Evolutionary conservation across 768 basidiomycete genomes (phyloP), one percentile per base, ranked within the genome.

Genomic region (Naematelia aurantialba): DNA sequence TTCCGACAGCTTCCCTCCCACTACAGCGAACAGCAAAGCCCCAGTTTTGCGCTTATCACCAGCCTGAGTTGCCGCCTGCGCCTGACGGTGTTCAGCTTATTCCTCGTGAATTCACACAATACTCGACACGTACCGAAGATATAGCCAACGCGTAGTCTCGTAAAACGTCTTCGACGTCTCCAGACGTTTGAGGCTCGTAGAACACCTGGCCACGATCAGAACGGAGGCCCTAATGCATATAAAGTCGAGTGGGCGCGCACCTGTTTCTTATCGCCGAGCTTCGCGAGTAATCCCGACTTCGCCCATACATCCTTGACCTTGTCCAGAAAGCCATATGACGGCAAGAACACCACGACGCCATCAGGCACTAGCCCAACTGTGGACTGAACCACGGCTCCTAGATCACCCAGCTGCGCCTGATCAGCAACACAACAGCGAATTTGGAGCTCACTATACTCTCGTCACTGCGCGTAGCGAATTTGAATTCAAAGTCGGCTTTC

Each of bases 1-100:
- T 78, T 99, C 96, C 0, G 91, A 93, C n/a, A 99, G 82, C 73
- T 97, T 98, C 25, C 92, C 94, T 17, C 93, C 93, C 25, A 98
- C 87, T 10, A 98, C 96, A 1, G 96, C 94, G 56, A 98, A 87
- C 3, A 99, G 79, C 39, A 99, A 75, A 2, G 90, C 89, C 14
- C 91, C 91, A 0, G 76, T 68, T 62, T 76, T 65, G 1, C 58
- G 46, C 49, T 62, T 65, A 19, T 62, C 58, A 4, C 58, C 65
- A 30, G 29, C 45, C 10, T 21, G 24, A 4, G 50, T 26, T 30
- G 5, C 52, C 10, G 59, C 65, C 24, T 49, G 49, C 30, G 34
- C 8, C 52, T 31, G 34, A 29, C 48, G n/a, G 10, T 17, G 1
- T 25, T 59, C 44, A 59, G 58, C 51, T 44, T 13, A 46, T 19